phyloP scores from a whole-genome alignment of 495 filamentous ascomycete species.

The Penicillium bovifimosum region DNA sequence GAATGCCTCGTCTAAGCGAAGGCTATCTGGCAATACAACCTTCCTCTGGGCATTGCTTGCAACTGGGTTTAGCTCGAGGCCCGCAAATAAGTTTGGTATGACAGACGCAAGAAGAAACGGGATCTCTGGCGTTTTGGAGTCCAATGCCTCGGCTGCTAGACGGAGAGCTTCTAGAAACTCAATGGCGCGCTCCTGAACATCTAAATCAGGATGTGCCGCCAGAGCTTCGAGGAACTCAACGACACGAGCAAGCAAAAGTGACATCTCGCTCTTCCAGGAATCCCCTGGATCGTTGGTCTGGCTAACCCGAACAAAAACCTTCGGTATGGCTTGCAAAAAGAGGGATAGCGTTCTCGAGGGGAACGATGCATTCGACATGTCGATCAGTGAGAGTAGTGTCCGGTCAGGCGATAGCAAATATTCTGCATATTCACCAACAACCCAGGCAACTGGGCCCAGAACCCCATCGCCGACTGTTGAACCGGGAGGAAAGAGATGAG shows the following conservation, averaged over 20 bases:
- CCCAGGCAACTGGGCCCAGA: conserved; percentile 70
- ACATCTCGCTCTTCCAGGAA: conserved; percentile 62
- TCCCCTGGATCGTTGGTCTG: conserved; percentile 54
- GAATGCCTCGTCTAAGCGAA: conserved; percentile 76
- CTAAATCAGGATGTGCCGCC: conserved; percentile 73
- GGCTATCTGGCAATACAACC: conserved; percentile 67
- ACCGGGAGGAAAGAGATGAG: conserved; percentile 40
- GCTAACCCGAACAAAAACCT: conserved; percentile 67
- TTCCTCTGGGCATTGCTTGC: conserved; percentile 77
- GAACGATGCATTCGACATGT: conserved; percentile 55
- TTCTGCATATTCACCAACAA: conserved; percentile 78
- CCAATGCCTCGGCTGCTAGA: conserved; percentile 72
- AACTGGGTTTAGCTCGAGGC: conserved; percentile 87
- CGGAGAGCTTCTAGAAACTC: conserved; percentile 87
- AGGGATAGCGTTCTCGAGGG: conserved; percentile 60
- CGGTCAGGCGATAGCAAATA: conserved; percentile 59
- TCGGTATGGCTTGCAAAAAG: conserved; percentile 81
- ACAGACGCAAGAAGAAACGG: conserved; percentile 81
- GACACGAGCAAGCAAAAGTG: conserved; percentile 72
- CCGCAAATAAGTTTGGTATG: conserved; percentile 78
- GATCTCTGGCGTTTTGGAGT: conserved; percentile 58
- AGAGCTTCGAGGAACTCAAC: conserved; percentile 74
- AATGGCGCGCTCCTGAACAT: conserved; percentile 93
- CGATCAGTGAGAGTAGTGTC: conserved; percentile 66
- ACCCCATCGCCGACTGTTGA: conserved; percentile 51